Percentiles rank a stretch among this genome's conserved stretches.
Conservation (phyloP, 331 rosid genomes). For the Stylosanthes scabra region DNA sequence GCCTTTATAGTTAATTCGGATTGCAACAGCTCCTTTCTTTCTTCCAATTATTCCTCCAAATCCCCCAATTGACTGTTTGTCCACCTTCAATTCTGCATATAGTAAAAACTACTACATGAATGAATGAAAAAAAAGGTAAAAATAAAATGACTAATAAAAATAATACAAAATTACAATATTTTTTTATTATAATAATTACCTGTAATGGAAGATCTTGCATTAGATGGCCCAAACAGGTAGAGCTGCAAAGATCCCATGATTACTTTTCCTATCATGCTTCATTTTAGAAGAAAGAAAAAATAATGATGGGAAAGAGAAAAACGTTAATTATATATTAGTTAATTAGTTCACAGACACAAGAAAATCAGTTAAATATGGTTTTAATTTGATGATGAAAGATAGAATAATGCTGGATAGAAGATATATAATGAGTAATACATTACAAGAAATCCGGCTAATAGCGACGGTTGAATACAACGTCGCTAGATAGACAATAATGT, state of each 20-base stretch:
- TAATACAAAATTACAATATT: too few species aligned
- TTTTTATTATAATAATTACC: slow-evolving; percentile 38
- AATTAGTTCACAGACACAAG: slow-evolving; percentile 23
- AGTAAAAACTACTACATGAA: background rate
- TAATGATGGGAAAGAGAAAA: slow-evolving; percentile 13
- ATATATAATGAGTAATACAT: too few species aligned
- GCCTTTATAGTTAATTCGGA: slow-evolving; percentile 68
- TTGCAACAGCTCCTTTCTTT: slow-evolving; percentile 83
- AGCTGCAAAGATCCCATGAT: slow-evolving; percentile 80
- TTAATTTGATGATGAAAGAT: too few species aligned
- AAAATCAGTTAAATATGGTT: too few species aligned
- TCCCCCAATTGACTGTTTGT: slow-evolving; percentile 60
- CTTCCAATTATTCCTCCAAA: slow-evolving; percentile 76
- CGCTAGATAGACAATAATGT: too few species aligned
- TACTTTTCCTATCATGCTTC: slow-evolving; percentile 73
- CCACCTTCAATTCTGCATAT: slow-evolving; percentile 58
- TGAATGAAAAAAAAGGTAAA: background rate
- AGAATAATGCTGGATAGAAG: too few species aligned
- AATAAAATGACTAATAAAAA: too few species aligned
- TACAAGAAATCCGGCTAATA: too few species aligned
- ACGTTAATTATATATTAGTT: slow-evolving; percentile 18
- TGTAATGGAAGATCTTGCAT: slow-evolving; percentile 48
- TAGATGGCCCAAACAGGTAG: slow-evolving; percentile 66
- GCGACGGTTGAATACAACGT: too few species aligned
- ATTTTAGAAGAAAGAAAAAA: slow-evolving; percentile 3